phyloP scores from a whole-genome alignment of 2,329 filamentous ascomycete species.

The Elsinoe necatrix region DNA sequence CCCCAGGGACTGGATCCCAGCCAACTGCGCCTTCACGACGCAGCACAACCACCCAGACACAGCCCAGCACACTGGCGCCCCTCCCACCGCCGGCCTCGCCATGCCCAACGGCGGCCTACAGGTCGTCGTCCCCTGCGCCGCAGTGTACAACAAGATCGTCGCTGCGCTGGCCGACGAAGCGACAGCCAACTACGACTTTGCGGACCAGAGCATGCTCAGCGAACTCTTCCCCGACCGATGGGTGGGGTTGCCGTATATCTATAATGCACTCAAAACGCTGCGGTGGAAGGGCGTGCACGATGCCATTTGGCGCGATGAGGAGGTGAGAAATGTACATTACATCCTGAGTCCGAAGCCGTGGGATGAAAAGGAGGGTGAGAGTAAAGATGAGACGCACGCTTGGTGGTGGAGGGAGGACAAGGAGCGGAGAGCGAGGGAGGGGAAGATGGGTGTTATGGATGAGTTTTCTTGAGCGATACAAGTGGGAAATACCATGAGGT shows the following conservation, averaged over 20 bases:
- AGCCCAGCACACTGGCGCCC: conserved; percentile 46
- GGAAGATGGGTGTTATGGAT: conserved; percentile 41
- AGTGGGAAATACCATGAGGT: background rate
- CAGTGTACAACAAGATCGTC: conserved; percentile 45
- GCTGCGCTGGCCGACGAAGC: conserved; percentile 37
- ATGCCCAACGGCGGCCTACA: conserved; percentile 55
- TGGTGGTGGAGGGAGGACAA: conserved; percentile 52
- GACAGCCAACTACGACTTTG: conserved; percentile 48
- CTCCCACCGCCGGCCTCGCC: conserved; percentile 43
- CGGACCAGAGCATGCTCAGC: conserved; percentile 51
- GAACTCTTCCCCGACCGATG: conserved; percentile 50
- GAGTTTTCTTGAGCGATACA: conserved; percentile 34
- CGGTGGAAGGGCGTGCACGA: conserved; percentile 48
- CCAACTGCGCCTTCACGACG: conserved; percentile 54
- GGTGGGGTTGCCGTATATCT: conserved; percentile 52
- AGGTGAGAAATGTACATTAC: conserved; percentile 56
- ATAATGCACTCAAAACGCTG: conserved; percentile 55
- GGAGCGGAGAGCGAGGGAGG: conserved; percentile 43
- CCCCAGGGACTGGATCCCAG: conserved; percentile 59
- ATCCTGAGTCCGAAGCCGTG: conserved; percentile 55
- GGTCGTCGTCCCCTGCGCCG: conserved; percentile 51
- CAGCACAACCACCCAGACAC: conserved; percentile 45
- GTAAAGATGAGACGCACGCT: conserved; percentile 41
- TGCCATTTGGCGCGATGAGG: conserved; percentile 51
- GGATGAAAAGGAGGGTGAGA: conserved; percentile 44